Evolutionary conservation across 129 eudicot species (phyloP), one percentile per base, ranked within the genome.

Genomic region (Flaveria brownii): DNA sequence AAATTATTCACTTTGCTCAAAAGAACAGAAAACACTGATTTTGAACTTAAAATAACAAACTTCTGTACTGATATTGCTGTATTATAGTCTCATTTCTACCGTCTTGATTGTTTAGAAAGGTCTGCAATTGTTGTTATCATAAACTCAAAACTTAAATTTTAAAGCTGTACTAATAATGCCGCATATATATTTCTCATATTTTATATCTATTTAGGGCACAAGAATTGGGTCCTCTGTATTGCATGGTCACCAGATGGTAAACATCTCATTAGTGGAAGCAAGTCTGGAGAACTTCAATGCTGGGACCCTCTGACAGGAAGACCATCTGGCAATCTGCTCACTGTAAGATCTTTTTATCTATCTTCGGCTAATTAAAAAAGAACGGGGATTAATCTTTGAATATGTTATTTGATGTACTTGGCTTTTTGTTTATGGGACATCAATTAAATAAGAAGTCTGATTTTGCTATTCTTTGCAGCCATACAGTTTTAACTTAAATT

Each of bases 191-290:
- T 22, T 42, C 13, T 16, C 9, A 30, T 28, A n/a, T 16, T 64
- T 62, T 7, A 57, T 26, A 14, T 65, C 16, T 72, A 11, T 74
- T 49, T 76, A 94, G 99, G 99, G 74, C 99, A 94, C 89, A 94
- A 83, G 71, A 94, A 94, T 78, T 94, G 99, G 97, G 99, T 94
- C 67, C 97, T 94, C 20, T 94, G 87, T 84, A 84, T 94, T 52
- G 97, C 98, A 77, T 94, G 98, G 98, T 91, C 98, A 51, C 96
- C 98, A 9, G 98, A 94, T 86, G 90, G 96, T 43, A 89, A 94
- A 66, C 72, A 94, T 81, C 91, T 94, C 42, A 93, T 94, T 43
- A 94, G 98, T 87, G 98, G 98, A 67, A 94, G 98, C 80, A 94
- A 91, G 83, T 84, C 97, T 59, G 98, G 98, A 75, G 98, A 94